Conservation (phyloP, 1,284 basidiomycete species). For the Flammula alnicola region DNA sequence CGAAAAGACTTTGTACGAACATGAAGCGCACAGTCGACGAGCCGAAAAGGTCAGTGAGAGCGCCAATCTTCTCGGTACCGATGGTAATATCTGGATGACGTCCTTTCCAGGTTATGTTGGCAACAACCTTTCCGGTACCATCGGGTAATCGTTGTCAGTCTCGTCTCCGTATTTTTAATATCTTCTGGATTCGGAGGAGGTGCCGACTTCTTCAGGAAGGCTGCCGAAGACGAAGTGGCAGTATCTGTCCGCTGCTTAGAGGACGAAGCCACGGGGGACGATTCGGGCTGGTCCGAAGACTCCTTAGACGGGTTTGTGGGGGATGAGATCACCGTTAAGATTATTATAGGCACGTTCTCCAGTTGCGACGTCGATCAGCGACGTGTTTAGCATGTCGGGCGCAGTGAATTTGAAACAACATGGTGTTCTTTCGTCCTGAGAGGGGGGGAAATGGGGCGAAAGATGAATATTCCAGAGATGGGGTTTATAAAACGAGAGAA, state of each 20-base stretch:
- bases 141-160: constrained; percentile 43
- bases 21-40: constrained; percentile 52
- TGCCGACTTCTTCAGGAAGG: constrained; percentile 15
- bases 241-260: constrained; percentile 4
- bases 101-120: constrained; percentile 52
- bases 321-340: constrained; percentile 44
- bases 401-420: constrained; percentile 69
- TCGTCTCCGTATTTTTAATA: constrained; percentile 16
- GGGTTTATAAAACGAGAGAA: constrained; percentile 13
- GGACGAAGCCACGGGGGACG: constrained; percentile 11
- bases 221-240: constrained; percentile 6
- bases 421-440: constrained; percentile 35
- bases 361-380: constrained; percentile 59
- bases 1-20: constrained; percentile 34
- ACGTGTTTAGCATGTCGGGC: constrained; percentile 62
- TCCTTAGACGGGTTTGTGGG: constrained; percentile 15
- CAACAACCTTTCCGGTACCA: constrained; percentile 38
- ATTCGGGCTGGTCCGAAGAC: neutral
- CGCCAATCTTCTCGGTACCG: constrained; percentile 46
- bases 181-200: constrained; percentile 9
- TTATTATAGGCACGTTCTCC: constrained; percentile 54
- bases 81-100: constrained; percentile 53
- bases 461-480: constrained; percentile 1
- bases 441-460: constrained; percentile 5
- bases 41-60: constrained; percentile 49